Evolutionary conservation across 192 early-diverging fungal species (phyloP).

Genomic region (Backusella tuberculispora): DNA sequence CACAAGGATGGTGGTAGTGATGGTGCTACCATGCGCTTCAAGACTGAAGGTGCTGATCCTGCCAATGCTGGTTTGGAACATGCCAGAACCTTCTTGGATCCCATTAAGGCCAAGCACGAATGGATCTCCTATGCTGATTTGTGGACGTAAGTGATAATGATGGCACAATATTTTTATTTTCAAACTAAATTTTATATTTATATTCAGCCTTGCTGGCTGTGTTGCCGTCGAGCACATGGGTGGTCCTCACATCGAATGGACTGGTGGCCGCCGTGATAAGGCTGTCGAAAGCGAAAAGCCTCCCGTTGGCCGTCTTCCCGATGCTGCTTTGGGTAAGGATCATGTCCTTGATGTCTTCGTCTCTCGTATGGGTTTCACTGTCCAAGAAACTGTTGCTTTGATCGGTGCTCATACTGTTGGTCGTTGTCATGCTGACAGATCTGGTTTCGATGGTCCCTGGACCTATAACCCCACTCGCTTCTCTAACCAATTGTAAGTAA

Average conservation of each 20-base stretch:
- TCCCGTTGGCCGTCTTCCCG: constrained; percentile 70
- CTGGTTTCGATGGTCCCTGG: constrained; percentile 63
- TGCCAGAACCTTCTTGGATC: constrained; percentile 57
- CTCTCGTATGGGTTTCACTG: constrained; percentile 71
- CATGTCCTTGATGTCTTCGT: constrained; percentile 64
- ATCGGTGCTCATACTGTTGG: constrained; percentile 70
- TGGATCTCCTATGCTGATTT: constrained; percentile 75
- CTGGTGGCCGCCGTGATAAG: constrained; percentile 55
- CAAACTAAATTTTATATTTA: background rate
- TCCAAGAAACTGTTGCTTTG: constrained; percentile 71
- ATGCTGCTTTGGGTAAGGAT: constrained; percentile 59
- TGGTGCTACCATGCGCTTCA: constrained; percentile 71
- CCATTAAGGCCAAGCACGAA: constrained; percentile 63
- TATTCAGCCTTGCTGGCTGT: constrained; percentile 59
- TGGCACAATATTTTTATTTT: background rate
- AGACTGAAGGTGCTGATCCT: constrained; percentile 61
- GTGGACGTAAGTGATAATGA: constrained; percentile 57
- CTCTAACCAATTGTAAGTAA: constrained; percentile 53
- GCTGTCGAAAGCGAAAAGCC: constrained; percentile 53
- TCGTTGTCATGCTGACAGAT: constrained; percentile 65
- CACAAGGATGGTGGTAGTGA: constrained; percentile 63
- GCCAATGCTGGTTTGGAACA: constrained; percentile 66
- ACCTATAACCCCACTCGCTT: constrained; percentile 48
- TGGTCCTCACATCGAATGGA: constrained; percentile 72
- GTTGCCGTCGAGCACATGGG: constrained; percentile 72